Percentiles rank a stretch among this genome's conserved stretches.
These are phyloP conservation scores for Pulveroboletus ravenelii DNA, from an alignment of 768 basidiomycete species.

Conservation along the genomic window DNA sequence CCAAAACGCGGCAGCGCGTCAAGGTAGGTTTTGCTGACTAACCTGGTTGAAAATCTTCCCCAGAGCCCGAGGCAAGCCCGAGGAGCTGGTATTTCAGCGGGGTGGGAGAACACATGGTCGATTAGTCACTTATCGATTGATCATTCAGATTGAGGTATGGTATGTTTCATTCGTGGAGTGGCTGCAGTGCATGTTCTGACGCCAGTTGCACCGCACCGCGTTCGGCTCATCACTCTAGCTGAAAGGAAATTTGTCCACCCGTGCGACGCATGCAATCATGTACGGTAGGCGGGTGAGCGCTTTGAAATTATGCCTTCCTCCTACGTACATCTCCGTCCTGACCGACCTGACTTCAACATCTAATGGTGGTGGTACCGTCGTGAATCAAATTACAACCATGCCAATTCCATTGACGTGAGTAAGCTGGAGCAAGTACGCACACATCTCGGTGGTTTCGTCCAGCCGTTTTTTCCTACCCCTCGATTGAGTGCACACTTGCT, in stretches of 20 bases:
- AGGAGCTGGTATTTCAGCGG: conserved; percentile 36
- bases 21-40: conserved; percentile 4
- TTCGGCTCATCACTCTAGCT: conserved; percentile 69
- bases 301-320: not conserved
- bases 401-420: conserved; percentile 46
- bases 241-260: conserved; percentile 68
- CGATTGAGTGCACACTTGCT: conserved; percentile 65
- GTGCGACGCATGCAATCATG: conserved; percentile 45
- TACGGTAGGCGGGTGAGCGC: conserved; percentile 28
- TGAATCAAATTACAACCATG: conserved; percentile 44
- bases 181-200: not conserved
- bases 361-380: conserved; percentile 52
- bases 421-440: not conserved
- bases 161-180: conserved; percentile 1
- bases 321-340: not conserved
- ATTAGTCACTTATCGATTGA: conserved; percentile 57
- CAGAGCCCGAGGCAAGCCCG: conserved; percentile 34
- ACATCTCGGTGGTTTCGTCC: not conserved
- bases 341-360: conserved; percentile 21
- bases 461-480: conserved; percentile 39
- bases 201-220: conserved; percentile 30
- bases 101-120: conserved; percentile 48
- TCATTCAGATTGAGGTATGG: conserved; percentile 57
- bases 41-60: not conserved
- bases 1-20: not conserved